Evolutionary conservation across 805 yeast species (phyloP).

Genomic region (Tetrapisispora nanseiensis): DNA sequence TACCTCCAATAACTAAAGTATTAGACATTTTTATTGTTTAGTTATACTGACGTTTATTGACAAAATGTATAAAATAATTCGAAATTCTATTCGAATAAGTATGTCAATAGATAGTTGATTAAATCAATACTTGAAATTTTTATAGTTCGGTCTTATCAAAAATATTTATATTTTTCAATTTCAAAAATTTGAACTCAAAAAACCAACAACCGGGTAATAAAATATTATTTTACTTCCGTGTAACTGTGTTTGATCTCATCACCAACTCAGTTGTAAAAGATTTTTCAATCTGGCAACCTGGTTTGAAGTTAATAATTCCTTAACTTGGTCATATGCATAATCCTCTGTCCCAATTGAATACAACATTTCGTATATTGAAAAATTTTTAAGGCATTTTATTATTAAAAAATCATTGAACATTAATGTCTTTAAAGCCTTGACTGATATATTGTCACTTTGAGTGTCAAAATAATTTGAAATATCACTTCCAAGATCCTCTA

Average conservation of each 20-base stretch:
- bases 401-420: conserved; percentile 6
- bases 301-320: background rate
- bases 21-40: conserved; percentile 28
- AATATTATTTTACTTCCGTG: too few species aligned
- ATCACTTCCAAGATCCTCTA: background rate
- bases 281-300: background rate
- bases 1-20: conserved; percentile 63
- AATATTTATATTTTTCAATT: too few species aligned
- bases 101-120: too few species aligned
- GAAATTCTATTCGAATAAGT: too few species aligned
- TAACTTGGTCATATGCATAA: background rate
- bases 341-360: background rate
- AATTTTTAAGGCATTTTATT: background rate
- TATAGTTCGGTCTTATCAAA: too few species aligned
- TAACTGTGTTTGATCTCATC: too few species aligned
- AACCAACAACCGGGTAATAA: too few species aligned
- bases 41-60: background rate
- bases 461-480: background rate
- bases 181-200: too few species aligned
- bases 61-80: too few species aligned
- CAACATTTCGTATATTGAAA: background rate
- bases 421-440: background rate
- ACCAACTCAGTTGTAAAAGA: too few species aligned
- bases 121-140: too few species aligned
- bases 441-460: background rate